Evolutionary conservation across 2,329 filamentous ascomycete species (phyloP), one percentile per base, ranked within the genome.

Genomic region (Pyrenochaeta sp.): DNA sequence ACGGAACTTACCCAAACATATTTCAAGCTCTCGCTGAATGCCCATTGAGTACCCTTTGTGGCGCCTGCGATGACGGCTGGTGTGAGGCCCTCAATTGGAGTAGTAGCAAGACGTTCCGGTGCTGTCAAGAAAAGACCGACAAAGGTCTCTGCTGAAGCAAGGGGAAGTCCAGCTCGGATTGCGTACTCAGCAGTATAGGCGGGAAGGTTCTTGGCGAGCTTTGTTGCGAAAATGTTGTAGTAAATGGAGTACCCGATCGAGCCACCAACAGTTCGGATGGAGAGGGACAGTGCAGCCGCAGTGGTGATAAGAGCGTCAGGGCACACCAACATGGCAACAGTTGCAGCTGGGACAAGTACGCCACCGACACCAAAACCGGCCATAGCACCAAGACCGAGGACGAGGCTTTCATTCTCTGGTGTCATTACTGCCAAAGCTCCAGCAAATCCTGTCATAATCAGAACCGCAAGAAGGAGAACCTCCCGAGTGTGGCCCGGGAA

Each of bases 221-320:
- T 68, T 9, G 51, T 65, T n/a, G 58, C 61, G 27, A 69, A 67
- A 38, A 71, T 55, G 32, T 67, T 68, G 48, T 66, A 66, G 53
- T 69, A 71, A 41, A 70, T 63, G 3, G 64, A 65, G 28, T 67
- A 65, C 18, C 66, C 67, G n/a, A 71, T 67, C 7, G 61, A 61
- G 10, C 68, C 67, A n/a, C 65, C 68, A 18, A 69, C 66, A 4
- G 72, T 72, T 20, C 77, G 73, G 41, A 79, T 76, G 14, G 72
- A 75, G 8, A 76, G 75, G 20, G 78, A 72, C 15, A 76, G 5
- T 53, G 74, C 40, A 59, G 75, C 63, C 1, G 62, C 63, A n/a
- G 67, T 68, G 4, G 65, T 68, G 30, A 69, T 69, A 5, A 67
- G 53, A 3, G 61, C 51, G 35, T 69, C 67, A 1, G 65, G 64